Evolutionary conservation across 2,329 filamentous ascomycete species (phyloP).

Genomic region (Fusarium veterinarium): DNA sequence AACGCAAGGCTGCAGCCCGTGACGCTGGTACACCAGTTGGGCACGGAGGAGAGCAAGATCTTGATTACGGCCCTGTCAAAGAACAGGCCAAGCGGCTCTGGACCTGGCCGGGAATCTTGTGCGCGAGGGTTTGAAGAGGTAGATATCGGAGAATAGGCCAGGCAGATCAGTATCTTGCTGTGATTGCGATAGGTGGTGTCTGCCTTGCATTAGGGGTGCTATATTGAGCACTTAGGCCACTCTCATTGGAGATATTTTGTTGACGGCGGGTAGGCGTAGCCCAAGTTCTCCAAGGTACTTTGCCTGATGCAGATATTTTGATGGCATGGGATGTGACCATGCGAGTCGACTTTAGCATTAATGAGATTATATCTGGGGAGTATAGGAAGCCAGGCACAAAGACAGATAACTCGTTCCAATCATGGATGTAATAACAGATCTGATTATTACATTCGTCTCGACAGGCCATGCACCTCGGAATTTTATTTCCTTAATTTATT

Average conservation of each 20-base stretch:
- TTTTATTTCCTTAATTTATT: neutral
- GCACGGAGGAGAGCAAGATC: rapidly evolving
- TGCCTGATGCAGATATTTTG: neutral
- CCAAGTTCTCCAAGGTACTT: neutral
- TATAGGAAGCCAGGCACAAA: neutral
- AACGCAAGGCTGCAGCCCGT: neutral
- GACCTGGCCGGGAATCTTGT: too few species aligned
- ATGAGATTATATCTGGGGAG: neutral
- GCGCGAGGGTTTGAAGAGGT: too few species aligned
- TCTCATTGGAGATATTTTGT: too few species aligned
- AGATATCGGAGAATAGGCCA: too few species aligned
- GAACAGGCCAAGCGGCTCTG: neutral
- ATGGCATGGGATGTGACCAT: neutral
- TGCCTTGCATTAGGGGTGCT: too few species aligned
- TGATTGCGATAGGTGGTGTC: too few species aligned
- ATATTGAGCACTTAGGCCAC: too few species aligned
- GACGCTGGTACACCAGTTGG: neutral
- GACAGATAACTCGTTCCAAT: rapidly evolving
- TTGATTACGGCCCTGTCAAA: neutral
- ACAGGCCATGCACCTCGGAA: neutral
- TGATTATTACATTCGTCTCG: neutral
- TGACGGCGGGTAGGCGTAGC: too few species aligned
- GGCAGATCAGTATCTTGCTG: too few species aligned
- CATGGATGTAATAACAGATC: neutral
- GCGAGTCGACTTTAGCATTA: neutral